phyloP scores from a whole-genome alignment of 441 rosid species.

The Gossypium lobatum region DNA sequence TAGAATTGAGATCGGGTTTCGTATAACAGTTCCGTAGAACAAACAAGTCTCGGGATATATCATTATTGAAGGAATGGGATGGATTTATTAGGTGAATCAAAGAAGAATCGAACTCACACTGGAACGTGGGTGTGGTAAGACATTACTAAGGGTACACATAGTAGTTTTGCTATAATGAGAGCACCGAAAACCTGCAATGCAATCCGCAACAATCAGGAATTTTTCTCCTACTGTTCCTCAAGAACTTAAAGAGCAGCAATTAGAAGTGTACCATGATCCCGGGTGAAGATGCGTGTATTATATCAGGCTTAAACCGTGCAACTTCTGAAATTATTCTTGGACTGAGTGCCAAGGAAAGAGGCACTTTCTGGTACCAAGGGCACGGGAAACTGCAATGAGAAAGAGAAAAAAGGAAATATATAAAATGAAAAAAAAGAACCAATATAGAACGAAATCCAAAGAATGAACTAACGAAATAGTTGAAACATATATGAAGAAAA shows the following conservation, averaged over 20 bases:
- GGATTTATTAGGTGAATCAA: conserved; percentile 3
- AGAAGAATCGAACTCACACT: conserved; percentile 54
- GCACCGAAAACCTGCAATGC: conserved; percentile 83
- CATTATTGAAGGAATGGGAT: not conserved
- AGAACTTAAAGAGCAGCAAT: not conserved
- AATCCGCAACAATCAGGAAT: conserved; percentile 20
- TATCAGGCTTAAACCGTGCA: conserved; percentile 95
- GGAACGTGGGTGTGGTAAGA: conserved; percentile 99
- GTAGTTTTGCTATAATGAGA: conserved; percentile 69
- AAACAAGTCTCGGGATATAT: not conserved
- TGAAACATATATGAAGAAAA: not conserved
- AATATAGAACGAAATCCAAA: not conserved
- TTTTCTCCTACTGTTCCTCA: not conserved
- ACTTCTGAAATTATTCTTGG: conserved; percentile 97
- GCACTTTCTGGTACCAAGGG: conserved; percentile 93
- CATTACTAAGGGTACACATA: conserved; percentile 90
- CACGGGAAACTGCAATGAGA: conserved; percentile 70
- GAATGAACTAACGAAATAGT: not conserved
- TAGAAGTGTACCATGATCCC: conserved; percentile 72
- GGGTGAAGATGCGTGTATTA: conserved; percentile 94
- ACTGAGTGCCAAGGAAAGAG: conserved; percentile 93
- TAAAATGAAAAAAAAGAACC: not conserved
- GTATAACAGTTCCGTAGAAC: not conserved
- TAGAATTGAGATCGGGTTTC: conserved; percentile 1
- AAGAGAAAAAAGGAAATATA: not conserved